These are phyloP conservation scores for Irpex lacteus DNA, from an alignment of 1,284 basidiomycete species.

Conservation along the genomic window DNA sequence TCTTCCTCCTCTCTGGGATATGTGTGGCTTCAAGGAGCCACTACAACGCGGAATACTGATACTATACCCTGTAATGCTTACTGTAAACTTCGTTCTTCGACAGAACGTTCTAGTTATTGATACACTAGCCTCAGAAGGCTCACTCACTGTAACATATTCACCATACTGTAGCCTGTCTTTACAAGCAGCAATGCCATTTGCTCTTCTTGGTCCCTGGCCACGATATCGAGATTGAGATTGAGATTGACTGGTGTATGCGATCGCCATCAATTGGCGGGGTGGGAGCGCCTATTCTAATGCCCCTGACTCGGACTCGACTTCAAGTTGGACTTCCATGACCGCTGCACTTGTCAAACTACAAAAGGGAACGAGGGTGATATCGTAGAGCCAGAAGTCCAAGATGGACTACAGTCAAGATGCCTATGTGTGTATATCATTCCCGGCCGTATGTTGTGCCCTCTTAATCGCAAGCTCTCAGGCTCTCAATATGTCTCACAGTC, in stretches of 20 bases:
- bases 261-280: background rate
- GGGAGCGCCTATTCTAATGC: background rate
- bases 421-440: too few relatives aligned
- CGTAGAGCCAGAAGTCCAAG: too few relatives aligned
- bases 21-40: background rate
- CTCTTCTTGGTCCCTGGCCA: background rate
- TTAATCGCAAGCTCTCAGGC: too few relatives aligned
- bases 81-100: constrained; percentile 8
- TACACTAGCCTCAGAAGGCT: background rate
- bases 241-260: background rate
- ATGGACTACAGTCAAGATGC: too few relatives aligned
- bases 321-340: too few relatives aligned
- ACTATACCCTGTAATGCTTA: background rate
- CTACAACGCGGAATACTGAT: background rate
- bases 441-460: too few relatives aligned
- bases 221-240: background rate
- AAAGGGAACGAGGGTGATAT: too few relatives aligned
- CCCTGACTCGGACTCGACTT: too few relatives aligned
- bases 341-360: too few relatives aligned
- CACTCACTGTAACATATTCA: background rate
- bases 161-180: background rate
- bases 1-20: background rate
- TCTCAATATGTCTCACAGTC: too few relatives aligned
- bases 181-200: background rate
- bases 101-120: constrained; percentile 6